phyloP scores from a whole-genome alignment of 345 rosid species.

The Turnera subulata region DNA sequence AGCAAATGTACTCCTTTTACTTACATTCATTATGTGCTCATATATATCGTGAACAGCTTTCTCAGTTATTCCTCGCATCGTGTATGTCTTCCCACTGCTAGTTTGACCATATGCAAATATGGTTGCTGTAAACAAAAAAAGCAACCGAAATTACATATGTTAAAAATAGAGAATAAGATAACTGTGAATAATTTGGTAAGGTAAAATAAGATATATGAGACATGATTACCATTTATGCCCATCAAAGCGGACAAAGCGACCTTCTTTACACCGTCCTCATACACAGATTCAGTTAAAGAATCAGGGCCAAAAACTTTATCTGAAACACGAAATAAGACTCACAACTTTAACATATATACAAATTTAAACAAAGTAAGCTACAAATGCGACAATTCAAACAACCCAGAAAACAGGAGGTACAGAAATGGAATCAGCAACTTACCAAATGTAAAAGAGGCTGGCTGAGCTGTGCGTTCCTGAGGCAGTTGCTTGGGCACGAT shows the following conservation, averaged over 20 bases:
- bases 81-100: slow-evolving; percentile 96
- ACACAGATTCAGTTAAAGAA: slow-evolving; percentile 68
- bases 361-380: neutral
- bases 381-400: neutral
- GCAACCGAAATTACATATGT: too few relatives aligned
- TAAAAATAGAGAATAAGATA: too few relatives aligned
- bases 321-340: slow-evolving; percentile 30
- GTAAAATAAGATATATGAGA: neutral
- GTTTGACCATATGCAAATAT: slow-evolving; percentile 99
- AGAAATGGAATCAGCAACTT: slow-evolving; percentile 11
- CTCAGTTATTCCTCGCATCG: slow-evolving; percentile 99
- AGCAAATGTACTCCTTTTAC: slow-evolving; percentile 11
- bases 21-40: slow-evolving; percentile 73
- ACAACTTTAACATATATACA: neutral
- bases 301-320: slow-evolving; percentile 94
- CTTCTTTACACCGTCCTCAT: slow-evolving; percentile 95
- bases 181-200: neutral
- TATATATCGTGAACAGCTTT: slow-evolving; percentile 96
- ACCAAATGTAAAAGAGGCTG: slow-evolving; percentile 85
- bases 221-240: slow-evolving; percentile 98
- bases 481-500: slow-evolving; percentile 66
- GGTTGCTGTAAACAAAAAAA: slow-evolving; percentile 51
- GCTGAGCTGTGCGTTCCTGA: slow-evolving; percentile 76
- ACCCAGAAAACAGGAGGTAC: neutral
- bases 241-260: slow-evolving; percentile 93